phyloP scores from a whole-genome alignment of 768 basidiomycete genomes.

The Leccinum rimulosum region DNA sequence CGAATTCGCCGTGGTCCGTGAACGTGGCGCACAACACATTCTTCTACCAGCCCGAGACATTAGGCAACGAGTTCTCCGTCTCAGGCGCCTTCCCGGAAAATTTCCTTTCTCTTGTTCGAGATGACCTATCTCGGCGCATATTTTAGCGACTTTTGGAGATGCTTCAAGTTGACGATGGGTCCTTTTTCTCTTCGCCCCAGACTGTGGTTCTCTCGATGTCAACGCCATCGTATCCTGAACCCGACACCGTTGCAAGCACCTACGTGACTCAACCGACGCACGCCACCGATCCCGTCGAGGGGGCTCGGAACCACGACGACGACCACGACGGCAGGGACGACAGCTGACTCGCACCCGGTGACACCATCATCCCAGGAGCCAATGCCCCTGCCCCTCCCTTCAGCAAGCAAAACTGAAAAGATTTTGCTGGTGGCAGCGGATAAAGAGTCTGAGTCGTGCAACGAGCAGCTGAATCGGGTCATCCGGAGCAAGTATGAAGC shows the following conservation, averaged over 20 bases:
- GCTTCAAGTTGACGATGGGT: constrained; percentile 78
- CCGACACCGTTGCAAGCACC: constrained; percentile 10
- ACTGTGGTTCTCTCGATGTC: constrained; percentile 47
- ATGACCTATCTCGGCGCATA: neutral
- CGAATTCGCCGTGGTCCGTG: constrained; percentile 55
- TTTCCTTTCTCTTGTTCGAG: neutral
- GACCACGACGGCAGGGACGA: constrained; percentile 12
- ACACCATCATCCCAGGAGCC: constrained; percentile 37
- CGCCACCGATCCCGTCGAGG: constrained; percentile 21
- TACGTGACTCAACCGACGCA: constrained; percentile 17
- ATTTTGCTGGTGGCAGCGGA: constrained; percentile 95
- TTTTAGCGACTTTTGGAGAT: neutral
- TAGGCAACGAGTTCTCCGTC: constrained; percentile 82
- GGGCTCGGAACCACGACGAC: neutral
- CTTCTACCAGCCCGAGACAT: constrained; percentile 67
- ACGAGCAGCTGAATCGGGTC: constrained; percentile 80
- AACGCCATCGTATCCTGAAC: constrained; percentile 21
- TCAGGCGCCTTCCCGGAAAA: constrained; percentile 43
- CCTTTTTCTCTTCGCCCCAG: constrained; percentile 60
- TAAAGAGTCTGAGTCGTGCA: constrained; percentile 86
- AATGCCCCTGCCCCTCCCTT: constrained; percentile 54
- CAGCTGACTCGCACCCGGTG: constrained; percentile 14
- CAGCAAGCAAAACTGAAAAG: constrained; percentile 58
- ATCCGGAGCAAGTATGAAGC: constrained; percentile 98
- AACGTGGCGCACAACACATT: constrained; percentile 48